Evolutionary conservation across 164 flowering plant species (phyloP).

Genomic region (Aristolochia contorta): DNA sequence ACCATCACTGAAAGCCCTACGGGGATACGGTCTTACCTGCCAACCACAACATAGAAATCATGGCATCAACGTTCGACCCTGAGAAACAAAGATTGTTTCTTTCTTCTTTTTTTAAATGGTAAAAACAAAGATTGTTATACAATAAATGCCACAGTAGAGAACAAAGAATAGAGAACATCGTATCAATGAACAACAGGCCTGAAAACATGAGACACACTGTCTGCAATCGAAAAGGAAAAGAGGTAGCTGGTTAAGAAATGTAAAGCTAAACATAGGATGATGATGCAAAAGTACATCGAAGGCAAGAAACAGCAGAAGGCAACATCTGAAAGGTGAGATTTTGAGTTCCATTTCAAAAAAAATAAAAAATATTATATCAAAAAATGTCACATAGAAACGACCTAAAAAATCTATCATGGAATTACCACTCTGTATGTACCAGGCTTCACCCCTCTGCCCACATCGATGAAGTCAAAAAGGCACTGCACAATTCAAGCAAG

Average conservation of each 20-base stretch:
- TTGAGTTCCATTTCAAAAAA: not conserved
- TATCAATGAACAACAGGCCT: not conserved
- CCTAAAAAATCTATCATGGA: not conserved
- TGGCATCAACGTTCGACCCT: not conserved
- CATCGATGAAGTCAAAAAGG: constrained; percentile 83
- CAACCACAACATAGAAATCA: constrained; percentile 3
- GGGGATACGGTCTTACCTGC: constrained; percentile 95
- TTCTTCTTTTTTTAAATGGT: too few species aligned
- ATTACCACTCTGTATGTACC: constrained; percentile 89
- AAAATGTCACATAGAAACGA: not conserved
- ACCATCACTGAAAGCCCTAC: constrained; percentile 65
- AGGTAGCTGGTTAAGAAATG: not conserved
- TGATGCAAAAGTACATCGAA: not conserved
- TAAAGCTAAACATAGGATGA: not conserved
- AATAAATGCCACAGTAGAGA: too few species aligned
- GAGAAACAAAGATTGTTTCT: too few species aligned
- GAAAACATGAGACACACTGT: not conserved
- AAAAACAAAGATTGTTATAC: too few species aligned
- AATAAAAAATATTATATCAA: not conserved
- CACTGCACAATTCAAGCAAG: constrained; percentile 38
- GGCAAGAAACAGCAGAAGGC: not conserved
- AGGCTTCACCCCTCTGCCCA: constrained; percentile 71
- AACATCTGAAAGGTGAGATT: not conserved
- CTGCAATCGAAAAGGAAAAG: not conserved
- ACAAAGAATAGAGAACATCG: not conserved